phyloP scores from a whole-genome alignment of 2,329 filamentous ascomycete genomes.

The Fusarium secorum region DNA sequence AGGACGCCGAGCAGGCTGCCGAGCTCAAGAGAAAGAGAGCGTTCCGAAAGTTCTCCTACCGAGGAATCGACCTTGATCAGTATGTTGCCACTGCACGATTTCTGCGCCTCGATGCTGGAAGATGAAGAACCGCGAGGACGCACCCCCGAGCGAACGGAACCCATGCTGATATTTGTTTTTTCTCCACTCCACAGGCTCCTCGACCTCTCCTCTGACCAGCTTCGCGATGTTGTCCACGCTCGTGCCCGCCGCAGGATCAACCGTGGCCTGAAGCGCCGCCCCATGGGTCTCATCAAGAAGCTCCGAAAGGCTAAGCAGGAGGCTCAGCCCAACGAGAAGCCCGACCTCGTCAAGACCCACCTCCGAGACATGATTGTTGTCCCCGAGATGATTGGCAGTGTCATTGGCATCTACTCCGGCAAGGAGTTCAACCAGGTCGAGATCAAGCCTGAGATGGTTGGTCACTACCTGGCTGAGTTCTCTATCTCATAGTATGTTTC shows the following conservation, averaged over 20 bases:
- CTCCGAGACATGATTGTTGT: conserved; percentile 99
- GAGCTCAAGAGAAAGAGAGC: conserved; percentile 99
- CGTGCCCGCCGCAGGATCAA: conserved; percentile 99
- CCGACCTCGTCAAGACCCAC: conserved; percentile 98
- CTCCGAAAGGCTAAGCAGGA: conserved; percentile 99
- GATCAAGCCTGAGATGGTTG: conserved; percentile 99
- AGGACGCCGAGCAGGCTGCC: conserved; percentile 98
- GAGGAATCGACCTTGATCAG: conserved; percentile 99
- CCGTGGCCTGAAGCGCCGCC: conserved; percentile 99
- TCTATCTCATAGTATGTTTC: conserved; percentile 96
- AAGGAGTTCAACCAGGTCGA: conserved; percentile 99
- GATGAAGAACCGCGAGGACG: conserved; percentile 7
- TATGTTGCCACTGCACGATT: conserved; percentile 62
- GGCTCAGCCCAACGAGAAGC: conserved; percentile 99
- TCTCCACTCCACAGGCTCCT: conserved; percentile 75
- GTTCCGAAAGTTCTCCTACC: conserved; percentile 99
- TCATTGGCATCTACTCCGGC: conserved; percentile 99
- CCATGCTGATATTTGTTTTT: conserved; percentile 35
- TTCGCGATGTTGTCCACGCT: conserved; percentile 99
- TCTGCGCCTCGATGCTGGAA: conserved; percentile 41
- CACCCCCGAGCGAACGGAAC: conserved; percentile 5
- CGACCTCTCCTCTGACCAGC: conserved; percentile 97
- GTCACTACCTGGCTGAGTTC: conserved; percentile 99
- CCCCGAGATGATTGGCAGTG: conserved; percentile 99
- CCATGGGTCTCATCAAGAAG: conserved; percentile 99